Evolutionary conservation across 2,329 filamentous ascomycete genomes (phyloP).

Genomic region (Microascus cirrosus): DNA sequence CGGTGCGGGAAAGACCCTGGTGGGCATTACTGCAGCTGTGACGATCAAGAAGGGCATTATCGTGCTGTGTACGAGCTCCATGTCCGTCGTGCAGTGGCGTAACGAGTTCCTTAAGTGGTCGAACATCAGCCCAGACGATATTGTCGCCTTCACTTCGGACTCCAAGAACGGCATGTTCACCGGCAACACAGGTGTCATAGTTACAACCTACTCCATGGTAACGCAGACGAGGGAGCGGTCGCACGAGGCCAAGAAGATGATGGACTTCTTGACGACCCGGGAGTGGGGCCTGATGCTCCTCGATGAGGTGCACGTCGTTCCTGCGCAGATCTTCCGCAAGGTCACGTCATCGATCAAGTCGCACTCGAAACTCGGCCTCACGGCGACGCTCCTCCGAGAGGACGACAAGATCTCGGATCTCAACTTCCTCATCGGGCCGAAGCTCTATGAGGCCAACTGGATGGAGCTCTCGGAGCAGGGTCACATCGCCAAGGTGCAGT

Average conservation of each 20-base stretch:
- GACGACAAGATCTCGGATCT: constrained; percentile 97
- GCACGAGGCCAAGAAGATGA: constrained; percentile 92
- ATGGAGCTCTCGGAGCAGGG: constrained; percentile 96
- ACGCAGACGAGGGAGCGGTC: constrained; percentile 79
- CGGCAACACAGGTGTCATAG: constrained; percentile 87
- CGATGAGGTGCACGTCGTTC: constrained; percentile 96
- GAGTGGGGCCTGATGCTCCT: constrained; percentile 98
- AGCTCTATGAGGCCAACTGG: constrained; percentile 98
- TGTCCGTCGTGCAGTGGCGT: constrained; percentile 96
- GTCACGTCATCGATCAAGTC: constrained; percentile 90
- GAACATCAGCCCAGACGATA: constrained; percentile 83
- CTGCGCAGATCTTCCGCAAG: constrained; percentile 89
- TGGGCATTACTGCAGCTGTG: constrained; percentile 96
- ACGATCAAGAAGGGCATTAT: constrained; percentile 96
- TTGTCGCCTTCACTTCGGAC: constrained; percentile 89
- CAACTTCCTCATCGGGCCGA: constrained; percentile 95
- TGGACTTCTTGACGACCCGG: constrained; percentile 78
- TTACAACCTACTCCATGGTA: constrained; percentile 99
- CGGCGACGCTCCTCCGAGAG: constrained; percentile 85
- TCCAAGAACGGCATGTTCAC: constrained; percentile 75
- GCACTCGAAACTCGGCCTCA: constrained; percentile 89
- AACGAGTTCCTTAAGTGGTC: constrained; percentile 98
- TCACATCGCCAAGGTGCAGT: constrained; percentile 94
- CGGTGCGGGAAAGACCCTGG: constrained; percentile 91
- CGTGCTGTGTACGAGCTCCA: constrained; percentile 90